Evolutionary conservation across 2,329 filamentous ascomycete genomes (phyloP).

Genomic region (Paecilomyces sp.): DNA sequence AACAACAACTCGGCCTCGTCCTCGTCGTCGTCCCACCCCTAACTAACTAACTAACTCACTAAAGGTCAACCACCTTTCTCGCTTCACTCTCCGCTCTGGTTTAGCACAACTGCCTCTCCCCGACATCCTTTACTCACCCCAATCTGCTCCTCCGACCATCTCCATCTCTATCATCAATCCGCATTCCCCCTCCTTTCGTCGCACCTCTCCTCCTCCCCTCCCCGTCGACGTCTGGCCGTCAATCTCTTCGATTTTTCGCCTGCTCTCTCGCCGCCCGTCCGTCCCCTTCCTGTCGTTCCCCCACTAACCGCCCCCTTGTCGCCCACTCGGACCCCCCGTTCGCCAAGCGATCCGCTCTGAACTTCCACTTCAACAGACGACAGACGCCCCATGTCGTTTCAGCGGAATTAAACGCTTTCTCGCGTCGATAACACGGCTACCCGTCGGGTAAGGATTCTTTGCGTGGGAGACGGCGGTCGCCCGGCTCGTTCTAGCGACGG

Average conservation of each 20-base stretch:
- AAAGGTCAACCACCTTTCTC: not conserved
- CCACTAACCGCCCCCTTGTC: not conserved
- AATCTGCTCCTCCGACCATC: not conserved
- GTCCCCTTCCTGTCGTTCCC: not conserved
- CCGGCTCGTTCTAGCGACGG: not conserved
- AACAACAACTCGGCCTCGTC: not conserved
- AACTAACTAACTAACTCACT: not conserved
- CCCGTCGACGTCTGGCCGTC: not conserved
- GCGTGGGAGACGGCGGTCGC: not conserved
- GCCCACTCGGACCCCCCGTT: slow-evolving; percentile 1
- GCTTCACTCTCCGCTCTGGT: not conserved
- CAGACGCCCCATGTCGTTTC: slow-evolving; percentile 22
- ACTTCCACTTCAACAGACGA: slow-evolving; percentile 7
- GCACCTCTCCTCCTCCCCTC: not conserved
- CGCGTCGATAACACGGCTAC: slow-evolving; percentile 20
- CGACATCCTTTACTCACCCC: not conserved
- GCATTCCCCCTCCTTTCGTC: not conserved
- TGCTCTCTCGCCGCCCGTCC: not conserved
- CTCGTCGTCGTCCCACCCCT: not conserved
- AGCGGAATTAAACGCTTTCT: slow-evolving; percentile 17
- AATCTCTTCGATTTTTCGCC: not conserved
- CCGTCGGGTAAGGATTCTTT: slow-evolving; percentile 17
- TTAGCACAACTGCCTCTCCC: not conserved
- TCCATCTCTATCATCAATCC: not conserved
- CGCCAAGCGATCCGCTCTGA: slow-evolving; percentile 5